phyloP scores from a whole-genome alignment of 2,329 filamentous ascomycete genomes.

The Aspergillus sclerotialis region DNA sequence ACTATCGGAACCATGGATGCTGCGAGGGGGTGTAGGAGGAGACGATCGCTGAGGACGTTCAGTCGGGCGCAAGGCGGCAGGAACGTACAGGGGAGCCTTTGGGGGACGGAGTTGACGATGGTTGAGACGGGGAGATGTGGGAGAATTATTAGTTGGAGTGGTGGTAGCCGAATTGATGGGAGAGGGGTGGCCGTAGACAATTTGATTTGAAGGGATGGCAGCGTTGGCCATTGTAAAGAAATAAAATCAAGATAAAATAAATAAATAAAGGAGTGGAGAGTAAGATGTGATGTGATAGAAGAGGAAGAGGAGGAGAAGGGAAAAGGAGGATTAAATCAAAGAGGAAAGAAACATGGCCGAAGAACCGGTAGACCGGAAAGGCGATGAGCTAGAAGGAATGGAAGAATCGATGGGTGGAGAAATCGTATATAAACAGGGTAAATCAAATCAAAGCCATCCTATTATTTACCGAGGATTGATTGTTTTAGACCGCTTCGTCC shows the following conservation, averaged over 20 bases:
- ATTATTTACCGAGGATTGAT: background rate
- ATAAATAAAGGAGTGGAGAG: background rate
- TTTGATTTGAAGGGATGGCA: slow-evolving; percentile 20
- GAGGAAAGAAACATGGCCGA: background rate
- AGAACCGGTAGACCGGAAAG: background rate
- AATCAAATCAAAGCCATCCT: background rate
- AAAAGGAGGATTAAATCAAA: slow-evolving; percentile 1
- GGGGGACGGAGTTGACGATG: slow-evolving; percentile 52
- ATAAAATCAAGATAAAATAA: too few species aligned
- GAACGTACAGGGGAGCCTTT: slow-evolving; percentile 56
- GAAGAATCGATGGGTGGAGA: too few species aligned
- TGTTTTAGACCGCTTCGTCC: too few species aligned
- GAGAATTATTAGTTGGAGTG: slow-evolving; percentile 48
- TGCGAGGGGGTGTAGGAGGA: slow-evolving; percentile 44
- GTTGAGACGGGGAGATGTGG: slow-evolving; percentile 42
- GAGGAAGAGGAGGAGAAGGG: background rate
- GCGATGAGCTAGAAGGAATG: too few species aligned
- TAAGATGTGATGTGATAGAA: slow-evolving; percentile 1
- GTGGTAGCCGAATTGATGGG: slow-evolving; percentile 42
- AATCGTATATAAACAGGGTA: too few species aligned
- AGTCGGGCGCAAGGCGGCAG: slow-evolving; percentile 56
- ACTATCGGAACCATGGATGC: slow-evolving; percentile 49
- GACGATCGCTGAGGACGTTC: slow-evolving; percentile 43
- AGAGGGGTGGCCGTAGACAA: slow-evolving; percentile 34
- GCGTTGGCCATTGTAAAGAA: too few species aligned